Base-by-base conservation (phyloP, 306 rosid species). In the Cicer cuneatum region DNA sequence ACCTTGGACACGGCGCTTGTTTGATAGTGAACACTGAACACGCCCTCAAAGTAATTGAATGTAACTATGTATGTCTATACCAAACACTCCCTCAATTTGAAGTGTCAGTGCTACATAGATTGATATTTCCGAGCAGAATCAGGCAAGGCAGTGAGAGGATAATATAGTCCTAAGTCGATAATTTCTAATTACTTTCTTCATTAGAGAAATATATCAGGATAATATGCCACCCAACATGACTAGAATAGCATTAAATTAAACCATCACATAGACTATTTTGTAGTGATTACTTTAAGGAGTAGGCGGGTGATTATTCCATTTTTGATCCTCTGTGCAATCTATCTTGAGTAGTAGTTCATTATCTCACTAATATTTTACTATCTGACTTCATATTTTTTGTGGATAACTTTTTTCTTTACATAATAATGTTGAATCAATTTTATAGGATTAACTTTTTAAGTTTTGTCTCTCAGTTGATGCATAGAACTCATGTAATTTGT, bases 381-480 rank as follows among this genome's bases (percentile, higher is more conserved):
- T 68, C 61, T 38, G 39, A 70, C 71, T 18, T 67, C 10, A 7
- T 41, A 39, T 8, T 18, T 46, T 47, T 29, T 58, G 60, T 74
- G 66, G 19, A 65, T 40, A 37, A 46, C 39, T 77, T 53, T 15
- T 40, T 69, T 42, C 69, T 56, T 14, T 69, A 0, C 18, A 10
- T 69, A 12, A 46, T 15, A 58, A 39, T 18, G 35, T 24, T 47
- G 47, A 42, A 75, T 66, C 38, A 5, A 47, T 10, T 38, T 37
- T 29, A 66, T 47, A 43, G 33, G 69, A 57, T 61, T 33, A 58
- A 58, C 39, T 16, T 67, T 47, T 6, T 47, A 13, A 37, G 47
- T 6, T 24, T 66, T 57, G 29, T 39, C 47, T 48, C 33, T 69
- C 5, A 3, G 62, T 67, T 41, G 60, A 54, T 42, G 80, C 47